phyloP scores from a whole-genome alignment of 2,329 filamentous ascomycete species.

The Sordariomycetes sp. region DNA sequence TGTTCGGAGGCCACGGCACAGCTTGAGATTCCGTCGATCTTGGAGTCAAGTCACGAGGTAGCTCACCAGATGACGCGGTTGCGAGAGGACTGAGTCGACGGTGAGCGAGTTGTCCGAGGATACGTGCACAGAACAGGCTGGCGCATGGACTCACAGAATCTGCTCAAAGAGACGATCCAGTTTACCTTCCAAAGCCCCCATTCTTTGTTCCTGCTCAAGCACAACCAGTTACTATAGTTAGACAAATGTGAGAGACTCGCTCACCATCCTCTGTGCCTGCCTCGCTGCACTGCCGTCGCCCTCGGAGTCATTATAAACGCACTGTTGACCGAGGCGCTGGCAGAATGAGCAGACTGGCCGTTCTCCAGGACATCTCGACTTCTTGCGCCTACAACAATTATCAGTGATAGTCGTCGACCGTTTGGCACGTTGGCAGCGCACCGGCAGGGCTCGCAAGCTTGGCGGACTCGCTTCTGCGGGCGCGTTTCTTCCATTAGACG shows the following conservation, averaged over 20 bases:
- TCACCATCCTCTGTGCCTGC: constrained; percentile 21
- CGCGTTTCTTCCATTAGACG: background rate
- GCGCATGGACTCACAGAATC: too few species aligned
- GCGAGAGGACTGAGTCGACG: too few species aligned
- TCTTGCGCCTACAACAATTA: constrained; percentile 31
- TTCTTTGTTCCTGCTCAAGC: constrained; percentile 20
- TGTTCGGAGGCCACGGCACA: background rate
- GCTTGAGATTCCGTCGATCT: background rate
- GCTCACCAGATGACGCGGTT: background rate
- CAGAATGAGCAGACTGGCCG: constrained; percentile 39
- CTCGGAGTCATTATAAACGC: constrained; percentile 25
- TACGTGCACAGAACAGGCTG: too few species aligned
- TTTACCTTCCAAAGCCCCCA: constrained; percentile 19
- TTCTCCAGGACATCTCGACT: constrained; percentile 40
- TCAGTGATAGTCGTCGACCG: constrained; percentile 1
- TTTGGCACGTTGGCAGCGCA: constrained; percentile 4
- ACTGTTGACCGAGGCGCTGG: constrained; percentile 34
- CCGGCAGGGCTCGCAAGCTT: constrained; percentile 25
- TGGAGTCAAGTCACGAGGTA: background rate
- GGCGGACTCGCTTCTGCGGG: constrained; percentile 5
- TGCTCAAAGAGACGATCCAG: constrained; percentile 12
- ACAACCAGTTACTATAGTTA: background rate
- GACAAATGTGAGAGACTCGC: background rate
- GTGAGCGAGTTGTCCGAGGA: too few species aligned
- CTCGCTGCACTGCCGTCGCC: constrained; percentile 2